These are phyloP conservation scores for Mucor plumbeus DNA, from an alignment of 371 early-diverging fungal species.

Conservation along the genomic window DNA sequence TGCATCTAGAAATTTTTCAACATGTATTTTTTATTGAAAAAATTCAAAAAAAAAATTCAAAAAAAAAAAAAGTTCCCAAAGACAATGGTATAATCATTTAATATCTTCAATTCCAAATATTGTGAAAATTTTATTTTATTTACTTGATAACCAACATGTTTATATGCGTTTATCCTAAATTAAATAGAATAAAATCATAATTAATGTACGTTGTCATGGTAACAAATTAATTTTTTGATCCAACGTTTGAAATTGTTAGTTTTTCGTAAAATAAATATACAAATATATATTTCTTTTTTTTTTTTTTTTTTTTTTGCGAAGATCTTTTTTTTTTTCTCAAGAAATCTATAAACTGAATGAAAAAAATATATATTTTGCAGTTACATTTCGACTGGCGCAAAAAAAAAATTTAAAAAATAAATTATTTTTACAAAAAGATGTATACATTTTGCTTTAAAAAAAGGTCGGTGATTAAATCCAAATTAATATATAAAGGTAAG, in stretches of 20 bases:
- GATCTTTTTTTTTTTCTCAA: too few species aligned
- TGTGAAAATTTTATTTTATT: too few species aligned
- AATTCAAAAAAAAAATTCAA: not conserved
- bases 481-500: slow-evolving; percentile 12
- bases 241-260: too few species aligned
- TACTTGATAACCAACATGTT: too few species aligned
- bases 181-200: too few species aligned
- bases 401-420: not conserved
- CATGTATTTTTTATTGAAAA: not conserved
- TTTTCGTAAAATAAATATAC: too few species aligned
- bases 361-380: slow-evolving; percentile 5
- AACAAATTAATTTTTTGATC: too few species aligned
- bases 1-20: slow-evolving; percentile 1
- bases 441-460: not conserved
- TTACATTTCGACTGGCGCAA: not conserved
- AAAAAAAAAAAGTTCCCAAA: slow-evolving; percentile 9
- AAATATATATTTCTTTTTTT: too few species aligned
- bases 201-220: too few species aligned
- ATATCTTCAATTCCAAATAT: too few species aligned
- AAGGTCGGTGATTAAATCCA: slow-evolving; percentile 16
- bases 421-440: not conserved
- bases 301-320: too few species aligned
- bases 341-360: not conserved
- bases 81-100: not conserved
- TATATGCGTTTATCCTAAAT: too few species aligned